Percentiles rank a stretch among this genome's conserved stretches.
These are phyloP conservation scores for Schoenoplectus triqueter DNA, from an alignment of 202 grass and related monocot genomes.

Conservation along the genomic window DNA sequence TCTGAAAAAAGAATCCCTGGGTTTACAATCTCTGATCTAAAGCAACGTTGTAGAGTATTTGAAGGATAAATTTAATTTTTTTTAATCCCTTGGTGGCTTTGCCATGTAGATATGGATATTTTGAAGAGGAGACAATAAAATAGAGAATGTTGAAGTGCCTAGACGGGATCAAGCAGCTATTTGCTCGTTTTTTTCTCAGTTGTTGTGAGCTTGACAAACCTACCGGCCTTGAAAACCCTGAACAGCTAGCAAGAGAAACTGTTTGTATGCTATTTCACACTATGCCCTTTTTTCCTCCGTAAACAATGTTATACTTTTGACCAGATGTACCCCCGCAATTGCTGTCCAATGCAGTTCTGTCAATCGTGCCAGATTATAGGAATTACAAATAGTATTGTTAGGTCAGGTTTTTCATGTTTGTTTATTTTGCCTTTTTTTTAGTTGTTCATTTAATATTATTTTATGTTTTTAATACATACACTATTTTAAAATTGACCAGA, in stretches of 20 bases:
- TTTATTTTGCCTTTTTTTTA: slow-evolving; percentile 11
- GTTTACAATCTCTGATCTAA: neutral
- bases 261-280: slow-evolving; percentile 62
- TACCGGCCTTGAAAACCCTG: slow-evolving; percentile 67
- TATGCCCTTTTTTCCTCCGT: neutral
- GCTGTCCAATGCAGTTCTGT: slow-evolving; percentile 14
- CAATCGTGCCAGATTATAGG: neutral
- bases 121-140: slow-evolving; percentile 17
- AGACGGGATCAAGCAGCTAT: slow-evolving; percentile 65
- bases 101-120: slow-evolving; percentile 18
- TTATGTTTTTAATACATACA: neutral
- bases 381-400: neutral
- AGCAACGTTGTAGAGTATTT: neutral
- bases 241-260: slow-evolving; percentile 78
- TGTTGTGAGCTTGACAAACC: slow-evolving; percentile 82
- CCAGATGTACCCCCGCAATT: neutral
- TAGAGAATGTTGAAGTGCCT: slow-evolving; percentile 81
- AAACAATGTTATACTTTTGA: slow-evolving; percentile 10
- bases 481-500: neutral
- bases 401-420: neutral
- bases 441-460: slow-evolving; percentile 4
- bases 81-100: neutral
- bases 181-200: slow-evolving; percentile 54
- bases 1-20: neutral
- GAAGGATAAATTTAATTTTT: neutral